Evolutionary conservation across 441 rosid genomes (phyloP).

Genomic region (Sinapis alba): DNA sequence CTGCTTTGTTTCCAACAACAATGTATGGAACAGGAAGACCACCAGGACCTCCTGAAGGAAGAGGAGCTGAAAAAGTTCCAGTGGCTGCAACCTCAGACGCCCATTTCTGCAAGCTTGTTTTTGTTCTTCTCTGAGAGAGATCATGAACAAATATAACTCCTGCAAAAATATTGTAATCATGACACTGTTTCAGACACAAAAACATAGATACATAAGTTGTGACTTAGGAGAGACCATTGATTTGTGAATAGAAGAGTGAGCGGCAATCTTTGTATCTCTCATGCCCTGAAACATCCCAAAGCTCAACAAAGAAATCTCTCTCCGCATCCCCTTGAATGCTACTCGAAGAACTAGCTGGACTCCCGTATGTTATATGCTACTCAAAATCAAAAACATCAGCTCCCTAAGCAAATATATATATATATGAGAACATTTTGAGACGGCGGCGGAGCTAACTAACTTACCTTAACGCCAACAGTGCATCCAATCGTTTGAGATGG

Average conservation of each 20-base stretch:
- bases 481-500: slow-evolving; percentile 98
- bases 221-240: slow-evolving; percentile 59
- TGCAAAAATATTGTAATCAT: slow-evolving; percentile 43
- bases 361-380: slow-evolving; percentile 80
- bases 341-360: slow-evolving; percentile 86
- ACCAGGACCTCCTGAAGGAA: slow-evolving; percentile 85
- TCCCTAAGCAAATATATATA: slow-evolving; percentile 11
- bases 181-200: slow-evolving; percentile 23
- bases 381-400: slow-evolving; percentile 11
- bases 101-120: slow-evolving; percentile 95
- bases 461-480: slow-evolving; percentile 91
- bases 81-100: slow-evolving; percentile 83
- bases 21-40: slow-evolving; percentile 97
- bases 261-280: slow-evolving; percentile 97
- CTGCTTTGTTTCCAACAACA: slow-evolving; percentile 94
- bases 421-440: slow-evolving; percentile 9
- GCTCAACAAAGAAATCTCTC: slow-evolving; percentile 96
- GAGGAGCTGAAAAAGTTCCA: slow-evolving; percentile 97
- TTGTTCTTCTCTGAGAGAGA: slow-evolving; percentile 95
- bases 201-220: background rate
- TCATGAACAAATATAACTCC: slow-evolving; percentile 98
- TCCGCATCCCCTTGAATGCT: slow-evolving; percentile 87
- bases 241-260: slow-evolving; percentile 91
- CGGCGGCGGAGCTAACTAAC: no score
- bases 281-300: slow-evolving; percentile 99